Conservation (phyloP, 2,329 filamentous ascomycete genomes). For the Paraphoma sp. region DNA sequence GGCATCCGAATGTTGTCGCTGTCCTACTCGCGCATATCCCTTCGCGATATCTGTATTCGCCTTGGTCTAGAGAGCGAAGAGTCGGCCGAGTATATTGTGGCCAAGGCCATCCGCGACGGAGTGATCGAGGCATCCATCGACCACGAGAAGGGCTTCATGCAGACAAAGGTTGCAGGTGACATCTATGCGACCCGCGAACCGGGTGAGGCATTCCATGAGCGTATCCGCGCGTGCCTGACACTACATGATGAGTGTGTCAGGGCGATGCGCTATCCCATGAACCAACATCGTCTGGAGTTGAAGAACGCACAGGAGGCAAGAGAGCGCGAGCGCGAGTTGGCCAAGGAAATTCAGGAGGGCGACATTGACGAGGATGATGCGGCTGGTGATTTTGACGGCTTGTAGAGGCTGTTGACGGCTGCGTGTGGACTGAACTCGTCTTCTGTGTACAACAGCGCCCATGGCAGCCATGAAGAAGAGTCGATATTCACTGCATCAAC, state of each 20-base stretch:
- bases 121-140: slow-evolving; percentile 96
- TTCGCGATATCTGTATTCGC: slow-evolving; percentile 96
- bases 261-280: slow-evolving; percentile 99
- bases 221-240: slow-evolving; percentile 87
- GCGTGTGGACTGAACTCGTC: slow-evolving; percentile 27
- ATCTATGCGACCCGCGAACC: slow-evolving; percentile 96
- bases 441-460: too few relatives aligned
- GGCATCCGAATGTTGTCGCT: slow-evolving; percentile 99
- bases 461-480: slow-evolving; percentile 21
- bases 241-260: slow-evolving; percentile 98
- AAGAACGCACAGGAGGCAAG: slow-evolving; percentile 99
- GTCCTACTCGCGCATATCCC: slow-evolving; percentile 95
- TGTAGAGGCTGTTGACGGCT: slow-evolving; percentile 61
- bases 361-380: slow-evolving; percentile 97
- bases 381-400: slow-evolving; percentile 93
- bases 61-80: slow-evolving; percentile 94
- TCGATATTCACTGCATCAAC: slow-evolving; percentile 7
- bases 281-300: slow-evolving; percentile 94
- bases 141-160: slow-evolving; percentile 95
- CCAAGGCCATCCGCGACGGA: slow-evolving; percentile 96
- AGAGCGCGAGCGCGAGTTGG: slow-evolving; percentile 93
- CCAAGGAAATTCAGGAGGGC: slow-evolving; percentile 98
- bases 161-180: slow-evolving; percentile 95
- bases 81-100: slow-evolving; percentile 98
- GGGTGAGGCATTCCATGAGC: slow-evolving; percentile 96